Evolutionary conservation across 805 yeast genomes (phyloP), one percentile per base, ranked within the genome.

Genomic region (Lachancea thermotolerans): DNA sequence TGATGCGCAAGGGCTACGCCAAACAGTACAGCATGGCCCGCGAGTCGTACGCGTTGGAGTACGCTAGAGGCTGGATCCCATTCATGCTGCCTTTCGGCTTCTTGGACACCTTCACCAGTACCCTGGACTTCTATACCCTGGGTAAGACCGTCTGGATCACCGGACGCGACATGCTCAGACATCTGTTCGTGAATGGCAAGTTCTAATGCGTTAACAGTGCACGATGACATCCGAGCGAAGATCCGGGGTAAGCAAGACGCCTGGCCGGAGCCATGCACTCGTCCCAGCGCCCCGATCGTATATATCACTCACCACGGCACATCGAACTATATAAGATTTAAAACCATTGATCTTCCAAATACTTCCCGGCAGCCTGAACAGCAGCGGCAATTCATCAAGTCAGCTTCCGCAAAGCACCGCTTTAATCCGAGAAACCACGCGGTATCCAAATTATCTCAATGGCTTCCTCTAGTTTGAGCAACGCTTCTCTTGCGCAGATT

Each of bases 21-120:
- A 88, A 86, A 68, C 99, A 93, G 68, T 93, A 93, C 65, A 55
- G 79, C 25, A 87, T 93, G 95, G 83, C 86, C 1, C 65, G 77
- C 28, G 95, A 84, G 32, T 73, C 85, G 0, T 93, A 81, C 67
- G 96, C 99, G 10, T 70, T 93, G 53, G 99, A 93, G 65, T 74
- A 91, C 58, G 99, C 99, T 7, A 98, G 91, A 70, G 99, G 99
- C 49, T 93, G 96, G 95, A 87, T 93, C 53, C 98, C 99, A 31
- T 82, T 91, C 36, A 93, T 93, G 99, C 74, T 93, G 49, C 98
- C 98, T 16, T 93, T 93, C 64, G 99, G 99, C 0, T 80, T 91
- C 67, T 69, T 86, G 41, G 95, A 88, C 61, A 78, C 84, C 4
- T 58, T 84, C 48, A 75, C 82, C 43, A 82, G 95, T 35, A 93